Conservation (phyloP, 2,329 filamentous ascomycete genomes). For the Colletotrichum graminicola region DNA sequence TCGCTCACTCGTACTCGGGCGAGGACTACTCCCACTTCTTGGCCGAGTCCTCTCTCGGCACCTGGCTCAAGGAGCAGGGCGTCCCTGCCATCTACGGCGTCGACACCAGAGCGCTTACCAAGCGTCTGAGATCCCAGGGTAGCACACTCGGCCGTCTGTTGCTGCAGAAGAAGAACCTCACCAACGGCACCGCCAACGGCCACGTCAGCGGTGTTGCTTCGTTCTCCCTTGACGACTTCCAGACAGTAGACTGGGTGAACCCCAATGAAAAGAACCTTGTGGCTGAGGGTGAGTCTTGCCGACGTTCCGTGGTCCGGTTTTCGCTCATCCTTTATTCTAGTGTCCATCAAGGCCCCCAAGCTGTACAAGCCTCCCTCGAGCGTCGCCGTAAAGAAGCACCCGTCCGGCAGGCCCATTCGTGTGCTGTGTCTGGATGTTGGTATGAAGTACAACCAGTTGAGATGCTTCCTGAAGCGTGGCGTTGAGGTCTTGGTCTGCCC, state of each 20-base stretch:
- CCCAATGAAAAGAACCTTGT: constrained; percentile 95
- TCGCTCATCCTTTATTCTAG: constrained; percentile 66
- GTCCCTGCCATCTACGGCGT: constrained; percentile 95
- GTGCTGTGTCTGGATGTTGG: constrained; percentile 96
- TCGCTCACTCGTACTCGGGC: constrained; percentile 91
- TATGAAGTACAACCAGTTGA: constrained; percentile 97
- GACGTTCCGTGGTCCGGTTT: constrained; percentile 40
- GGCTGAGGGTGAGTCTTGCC: constrained; percentile 81
- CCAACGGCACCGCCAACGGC: constrained; percentile 58
- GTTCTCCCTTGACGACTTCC: constrained; percentile 67
- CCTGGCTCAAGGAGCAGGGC: constrained; percentile 96
- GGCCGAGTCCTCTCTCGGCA: constrained; percentile 87
- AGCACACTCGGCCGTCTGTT: constrained; percentile 96
- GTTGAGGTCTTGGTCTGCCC: constrained; percentile 95
- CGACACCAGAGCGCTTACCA: constrained; percentile 93
- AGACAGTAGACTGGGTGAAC: constrained; percentile 88
- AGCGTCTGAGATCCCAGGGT: constrained; percentile 92
- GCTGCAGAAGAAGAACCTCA: constrained; percentile 70
- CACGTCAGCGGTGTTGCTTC: constrained; percentile 42
- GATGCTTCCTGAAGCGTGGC: constrained; percentile 90
- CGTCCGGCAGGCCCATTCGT: constrained; percentile 87
- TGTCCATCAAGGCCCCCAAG: constrained; percentile 89
- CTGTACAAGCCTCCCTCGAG: constrained; percentile 83
- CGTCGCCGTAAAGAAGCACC: constrained; percentile 79
- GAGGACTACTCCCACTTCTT: constrained; percentile 97